phyloP scores from a whole-genome alignment of 2,329 filamentous ascomycete genomes.

The Ophiocordyceps australis region DNA sequence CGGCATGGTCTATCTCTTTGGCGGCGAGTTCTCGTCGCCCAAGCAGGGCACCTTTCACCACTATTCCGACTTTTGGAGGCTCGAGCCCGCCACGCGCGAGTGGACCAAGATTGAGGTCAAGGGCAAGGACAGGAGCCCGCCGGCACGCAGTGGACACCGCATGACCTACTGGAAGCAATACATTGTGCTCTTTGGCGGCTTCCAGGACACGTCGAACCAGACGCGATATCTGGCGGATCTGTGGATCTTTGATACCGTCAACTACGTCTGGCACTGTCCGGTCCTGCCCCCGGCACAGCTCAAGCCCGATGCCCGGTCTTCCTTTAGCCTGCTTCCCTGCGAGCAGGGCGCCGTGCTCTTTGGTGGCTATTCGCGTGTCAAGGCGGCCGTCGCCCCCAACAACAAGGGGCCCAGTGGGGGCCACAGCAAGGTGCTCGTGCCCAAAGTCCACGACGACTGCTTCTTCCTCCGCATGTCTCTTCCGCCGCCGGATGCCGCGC shows the following conservation, averaged over 20 bases:
- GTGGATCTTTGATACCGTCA: slow-evolving; percentile 87
- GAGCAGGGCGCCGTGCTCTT: slow-evolving; percentile 80
- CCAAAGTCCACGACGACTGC: slow-evolving; percentile 84
- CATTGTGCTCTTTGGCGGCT: slow-evolving; percentile 87
- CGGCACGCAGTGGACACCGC: slow-evolving; percentile 76
- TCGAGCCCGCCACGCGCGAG: slow-evolving; percentile 70
- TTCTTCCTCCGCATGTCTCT: slow-evolving; percentile 76
- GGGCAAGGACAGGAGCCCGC: slow-evolving; percentile 61
- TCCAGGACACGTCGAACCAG: slow-evolving; percentile 89
- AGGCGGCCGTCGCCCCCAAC: slow-evolving; percentile 40
- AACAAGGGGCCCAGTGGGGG: slow-evolving; percentile 41
- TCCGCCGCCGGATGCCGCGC: slow-evolving; percentile 46
- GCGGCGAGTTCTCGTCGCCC: slow-evolving; percentile 88
- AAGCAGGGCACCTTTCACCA: slow-evolving; percentile 99
- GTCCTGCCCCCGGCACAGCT: slow-evolving; percentile 58
- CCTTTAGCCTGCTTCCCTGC: slow-evolving; percentile 81
- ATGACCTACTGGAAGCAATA: slow-evolving; percentile 98
- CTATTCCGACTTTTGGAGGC: slow-evolving; percentile 95
- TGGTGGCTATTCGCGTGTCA: slow-evolving; percentile 86
- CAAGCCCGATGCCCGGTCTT: slow-evolving; percentile 80
- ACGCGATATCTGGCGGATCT: slow-evolving; percentile 88
- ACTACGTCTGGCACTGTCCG: slow-evolving; percentile 70
- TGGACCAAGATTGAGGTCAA: slow-evolving; percentile 77
- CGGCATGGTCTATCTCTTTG: slow-evolving; percentile 77
- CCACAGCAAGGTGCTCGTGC: slow-evolving; percentile 60